These are phyloP conservation scores for Jamesozyma jinghongensis DNA, from an alignment of 805 yeast species.

Conservation along the genomic window DNA sequence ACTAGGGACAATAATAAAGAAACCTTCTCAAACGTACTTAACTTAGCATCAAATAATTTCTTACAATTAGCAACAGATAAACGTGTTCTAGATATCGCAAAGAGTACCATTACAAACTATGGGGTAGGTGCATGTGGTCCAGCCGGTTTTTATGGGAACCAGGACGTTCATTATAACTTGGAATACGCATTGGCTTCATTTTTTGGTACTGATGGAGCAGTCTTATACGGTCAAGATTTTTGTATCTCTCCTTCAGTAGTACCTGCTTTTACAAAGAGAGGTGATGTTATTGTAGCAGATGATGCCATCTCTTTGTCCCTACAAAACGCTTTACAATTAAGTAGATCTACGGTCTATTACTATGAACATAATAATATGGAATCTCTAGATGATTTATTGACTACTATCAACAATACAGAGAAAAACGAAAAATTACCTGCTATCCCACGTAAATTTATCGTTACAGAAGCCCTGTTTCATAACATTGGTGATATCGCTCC, in stretches of 20 bases:
- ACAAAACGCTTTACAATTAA: slow-evolving; percentile 80
- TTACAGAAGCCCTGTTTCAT: slow-evolving; percentile 84
- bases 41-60: slow-evolving; percentile 66
- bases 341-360: slow-evolving; percentile 68
- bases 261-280: slow-evolving; percentile 91
- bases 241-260: slow-evolving; percentile 79
- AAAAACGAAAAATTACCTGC: slow-evolving; percentile 51
- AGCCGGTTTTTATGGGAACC: slow-evolving; percentile 93
- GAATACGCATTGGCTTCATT: slow-evolving; percentile 69
- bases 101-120: slow-evolving; percentile 47
- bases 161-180: slow-evolving; percentile 75
- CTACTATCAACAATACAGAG: slow-evolving; percentile 50
- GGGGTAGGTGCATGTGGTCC: slow-evolving; percentile 99
- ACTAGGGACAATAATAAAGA: slow-evolving; percentile 26
- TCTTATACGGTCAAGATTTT: slow-evolving; percentile 89
- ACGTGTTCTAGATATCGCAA: slow-evolving; percentile 44
- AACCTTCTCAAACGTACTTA: slow-evolving; percentile 37
- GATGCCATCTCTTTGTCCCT: slow-evolving; percentile 62
- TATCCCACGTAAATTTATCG: slow-evolving; percentile 78
- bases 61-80: slow-evolving; percentile 48
- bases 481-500: slow-evolving; percentile 74
- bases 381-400: slow-evolving; percentile 62
- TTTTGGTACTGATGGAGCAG: slow-evolving; percentile 68
- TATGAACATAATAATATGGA: slow-evolving; percentile 84
- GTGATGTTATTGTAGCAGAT: slow-evolving; percentile 87